Evolutionary conservation across 1,284 basidiomycete genomes (phyloP).

Genomic region (Austroboletus niveus): DNA sequence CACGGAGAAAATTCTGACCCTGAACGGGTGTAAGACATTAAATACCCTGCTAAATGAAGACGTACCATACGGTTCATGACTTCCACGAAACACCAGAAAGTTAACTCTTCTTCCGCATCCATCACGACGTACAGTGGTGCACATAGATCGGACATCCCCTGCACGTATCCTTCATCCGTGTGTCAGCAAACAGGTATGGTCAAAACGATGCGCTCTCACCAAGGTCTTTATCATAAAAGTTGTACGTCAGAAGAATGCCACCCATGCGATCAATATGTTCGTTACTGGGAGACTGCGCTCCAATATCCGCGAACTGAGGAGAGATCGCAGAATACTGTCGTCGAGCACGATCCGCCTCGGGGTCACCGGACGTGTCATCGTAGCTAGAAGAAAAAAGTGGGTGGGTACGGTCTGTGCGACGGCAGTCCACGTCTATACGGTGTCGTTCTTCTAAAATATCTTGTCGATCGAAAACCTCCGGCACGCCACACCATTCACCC

Average conservation of each 20-base stretch:
- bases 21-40: slow-evolving; percentile 32
- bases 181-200: slow-evolving; percentile 17
- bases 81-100: slow-evolving; percentile 95
- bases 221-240: slow-evolving; percentile 85
- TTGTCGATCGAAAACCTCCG: slow-evolving; percentile 75
- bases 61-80: slow-evolving; percentile 93
- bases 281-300: slow-evolving; percentile 82
- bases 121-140: slow-evolving; percentile 92
- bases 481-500: slow-evolving; percentile 76
- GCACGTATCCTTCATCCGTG: slow-evolving; percentile 69
- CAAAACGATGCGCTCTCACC: slow-evolving; percentile 51
- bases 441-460: slow-evolving; percentile 86
- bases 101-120: slow-evolving; percentile 83
- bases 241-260: slow-evolving; percentile 88
- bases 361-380: slow-evolving; percentile 29
- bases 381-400: slow-evolving; percentile 70
- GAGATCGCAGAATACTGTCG: slow-evolving; percentile 67
- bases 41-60: slow-evolving; percentile 10
- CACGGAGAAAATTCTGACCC: slow-evolving; percentile 94
- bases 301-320: slow-evolving; percentile 66
- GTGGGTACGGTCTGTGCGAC: slow-evolving; percentile 93
- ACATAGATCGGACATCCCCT: slow-evolving; percentile 97
- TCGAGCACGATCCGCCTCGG: slow-evolving; percentile 51
- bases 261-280: slow-evolving; percentile 81
- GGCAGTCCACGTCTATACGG: slow-evolving; percentile 93